Conservation (phyloP, 129 eudicot genomes). For the Logfia minima region DNA sequence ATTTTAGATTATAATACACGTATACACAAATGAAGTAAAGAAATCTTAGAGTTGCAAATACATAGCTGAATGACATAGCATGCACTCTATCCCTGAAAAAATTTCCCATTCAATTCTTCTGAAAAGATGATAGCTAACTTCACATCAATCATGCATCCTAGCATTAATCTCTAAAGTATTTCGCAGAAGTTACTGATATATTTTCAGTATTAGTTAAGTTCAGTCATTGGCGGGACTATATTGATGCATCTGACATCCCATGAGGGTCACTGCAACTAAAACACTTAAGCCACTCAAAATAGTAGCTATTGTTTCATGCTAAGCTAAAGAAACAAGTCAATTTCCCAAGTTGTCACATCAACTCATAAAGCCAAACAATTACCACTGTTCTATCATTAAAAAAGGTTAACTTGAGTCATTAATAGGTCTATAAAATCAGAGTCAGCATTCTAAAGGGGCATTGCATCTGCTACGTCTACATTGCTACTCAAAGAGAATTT, state of each 20-base stretch:
- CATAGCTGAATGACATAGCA: background rate
- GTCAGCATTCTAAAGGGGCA: too few relatives aligned
- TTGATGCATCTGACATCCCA: background rate
- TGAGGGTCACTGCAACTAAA: background rate
- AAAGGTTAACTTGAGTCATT: too few relatives aligned
- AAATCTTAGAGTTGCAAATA: background rate
- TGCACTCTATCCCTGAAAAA: background rate
- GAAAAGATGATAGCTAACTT: background rate
- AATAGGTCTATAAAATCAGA: too few relatives aligned
- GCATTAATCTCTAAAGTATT: background rate
- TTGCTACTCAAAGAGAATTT: background rate
- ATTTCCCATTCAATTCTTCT: background rate
- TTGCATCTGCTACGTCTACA: background rate
- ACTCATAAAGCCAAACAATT: background rate
- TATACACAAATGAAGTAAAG: background rate
- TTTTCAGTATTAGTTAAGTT: background rate
- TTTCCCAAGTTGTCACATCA: background rate
- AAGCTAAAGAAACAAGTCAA: background rate
- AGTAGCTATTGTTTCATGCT: background rate
- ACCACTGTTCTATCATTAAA: background rate
- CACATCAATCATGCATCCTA: conserved; percentile 1
- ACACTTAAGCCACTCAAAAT: background rate
- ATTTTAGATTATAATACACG: background rate
- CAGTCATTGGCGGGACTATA: background rate
- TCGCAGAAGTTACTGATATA: background rate